Conservation (phyloP, 192 early-diverging fungal species). For the Backusella westeae region DNA sequence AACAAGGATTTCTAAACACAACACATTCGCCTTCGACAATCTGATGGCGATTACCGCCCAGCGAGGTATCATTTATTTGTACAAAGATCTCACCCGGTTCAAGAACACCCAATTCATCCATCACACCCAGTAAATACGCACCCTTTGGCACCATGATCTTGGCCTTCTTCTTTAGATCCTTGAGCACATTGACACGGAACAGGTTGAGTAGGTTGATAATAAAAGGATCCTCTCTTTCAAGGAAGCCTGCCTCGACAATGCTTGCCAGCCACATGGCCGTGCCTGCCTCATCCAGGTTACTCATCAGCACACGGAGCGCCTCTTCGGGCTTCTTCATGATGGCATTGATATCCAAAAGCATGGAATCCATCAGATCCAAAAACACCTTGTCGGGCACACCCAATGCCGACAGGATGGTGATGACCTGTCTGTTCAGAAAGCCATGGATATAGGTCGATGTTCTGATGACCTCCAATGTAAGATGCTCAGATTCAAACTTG, state of each 20-base stretch:
- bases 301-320: slow-evolving; percentile 36
- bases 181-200: slow-evolving; percentile 43
- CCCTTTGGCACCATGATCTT: slow-evolving; percentile 53
- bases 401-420: slow-evolving; percentile 54
- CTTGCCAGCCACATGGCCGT: slow-evolving; percentile 35
- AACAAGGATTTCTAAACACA: slow-evolving; percentile 58
- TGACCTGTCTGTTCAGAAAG: slow-evolving; percentile 65
- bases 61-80: slow-evolving; percentile 34
- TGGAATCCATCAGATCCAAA: slow-evolving; percentile 42
- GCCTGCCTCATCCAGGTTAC: slow-evolving; percentile 47
- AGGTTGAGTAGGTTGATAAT: slow-evolving; percentile 42
- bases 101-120: slow-evolving; percentile 47
- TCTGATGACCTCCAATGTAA: slow-evolving; percentile 57
- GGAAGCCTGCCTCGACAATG: slow-evolving; percentile 50
- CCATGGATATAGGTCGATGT: slow-evolving; percentile 48
- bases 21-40: slow-evolving; percentile 43
- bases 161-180: slow-evolving; percentile 49
- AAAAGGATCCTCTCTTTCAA: slow-evolving; percentile 40
- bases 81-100: slow-evolving; percentile 51
- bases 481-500: slow-evolving; percentile 56
- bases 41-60: slow-evolving; percentile 7
- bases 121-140: slow-evolving; percentile 52
- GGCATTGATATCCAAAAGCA: slow-evolving; percentile 36
- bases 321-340: slow-evolving; percentile 35
- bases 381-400: slow-evolving; percentile 60